Evolutionary conservation across 306 rosid genomes (phyloP).

Genomic region (Castanopsis chinensis): DNA sequence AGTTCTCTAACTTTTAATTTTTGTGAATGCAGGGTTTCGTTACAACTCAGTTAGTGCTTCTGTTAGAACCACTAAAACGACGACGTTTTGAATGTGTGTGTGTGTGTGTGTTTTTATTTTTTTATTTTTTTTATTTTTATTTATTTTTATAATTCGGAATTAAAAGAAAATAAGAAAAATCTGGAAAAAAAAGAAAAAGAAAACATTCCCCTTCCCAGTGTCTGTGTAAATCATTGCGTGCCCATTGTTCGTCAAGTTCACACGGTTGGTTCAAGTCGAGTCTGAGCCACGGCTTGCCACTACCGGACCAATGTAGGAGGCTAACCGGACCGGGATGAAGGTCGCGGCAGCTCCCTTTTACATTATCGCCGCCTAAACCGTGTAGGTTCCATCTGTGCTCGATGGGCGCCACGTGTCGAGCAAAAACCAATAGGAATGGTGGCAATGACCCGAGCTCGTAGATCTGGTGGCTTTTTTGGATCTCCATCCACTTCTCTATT

Average conservation of each 20-base stretch:
- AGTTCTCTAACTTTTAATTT: no score
- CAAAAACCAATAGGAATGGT: slow-evolving; percentile 67
- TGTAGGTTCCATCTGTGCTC: slow-evolving; percentile 87
- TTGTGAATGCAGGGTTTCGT: no score
- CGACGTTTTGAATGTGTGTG: no score
- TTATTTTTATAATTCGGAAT: no score
- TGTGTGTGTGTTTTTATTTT: no score
- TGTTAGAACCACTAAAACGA: no score
- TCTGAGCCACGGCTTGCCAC: slow-evolving; percentile 76
- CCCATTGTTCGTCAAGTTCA: slow-evolving; percentile 65
- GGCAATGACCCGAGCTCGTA: slow-evolving; percentile 77
- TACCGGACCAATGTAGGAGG: slow-evolving; percentile 81
- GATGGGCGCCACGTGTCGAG: slow-evolving; percentile 75
- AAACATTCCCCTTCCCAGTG: no score
- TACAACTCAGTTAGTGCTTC: no score
- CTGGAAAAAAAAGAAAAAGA: no score
- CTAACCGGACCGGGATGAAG: slow-evolving; percentile 76
- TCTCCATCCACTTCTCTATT: slow-evolving; percentile 77
- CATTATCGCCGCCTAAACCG: slow-evolving; percentile 78
- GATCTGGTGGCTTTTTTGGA: slow-evolving; percentile 65
- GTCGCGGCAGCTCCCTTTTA: slow-evolving; percentile 64
- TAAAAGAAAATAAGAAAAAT: no score
- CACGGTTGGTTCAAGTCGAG: slow-evolving; percentile 60
- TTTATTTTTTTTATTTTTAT: no score
- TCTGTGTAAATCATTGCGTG: slow-evolving; percentile 68